phyloP scores from a whole-genome alignment of 2,329 filamentous ascomycete species.

The Didymella pinodella region DNA sequence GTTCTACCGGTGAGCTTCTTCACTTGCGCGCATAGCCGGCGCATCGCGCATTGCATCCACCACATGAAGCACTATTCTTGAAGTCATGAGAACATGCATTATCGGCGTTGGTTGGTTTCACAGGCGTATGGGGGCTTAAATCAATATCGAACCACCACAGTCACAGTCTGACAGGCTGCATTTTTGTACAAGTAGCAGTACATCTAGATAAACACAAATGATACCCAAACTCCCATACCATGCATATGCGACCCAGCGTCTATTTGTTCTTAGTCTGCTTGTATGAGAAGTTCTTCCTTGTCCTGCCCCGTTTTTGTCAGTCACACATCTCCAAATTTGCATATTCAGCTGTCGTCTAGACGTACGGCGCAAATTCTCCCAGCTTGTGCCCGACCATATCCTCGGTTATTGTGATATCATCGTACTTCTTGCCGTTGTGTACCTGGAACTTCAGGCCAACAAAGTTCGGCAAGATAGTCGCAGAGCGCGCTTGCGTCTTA shows the following conservation, averaged over 20 bases:
- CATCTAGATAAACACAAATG: constrained; percentile 43
- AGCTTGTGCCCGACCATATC: constrained; percentile 97
- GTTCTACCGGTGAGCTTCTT: constrained; percentile 77
- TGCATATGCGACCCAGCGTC: constrained; percentile 31
- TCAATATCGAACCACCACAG: constrained; percentile 2
- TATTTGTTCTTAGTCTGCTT: constrained; percentile 76
- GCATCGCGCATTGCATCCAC: not conserved
- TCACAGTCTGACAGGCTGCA: constrained; percentile 20
- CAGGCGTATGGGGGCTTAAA: constrained; percentile 27
- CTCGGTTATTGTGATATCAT: constrained; percentile 84
- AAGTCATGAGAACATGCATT: constrained; percentile 28
- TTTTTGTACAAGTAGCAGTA: constrained; percentile 48
- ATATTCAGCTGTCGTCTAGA: not conserved
- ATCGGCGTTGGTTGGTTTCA: constrained; percentile 38
- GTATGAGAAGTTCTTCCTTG: constrained; percentile 72
- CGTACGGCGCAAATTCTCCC: constrained; percentile 89
- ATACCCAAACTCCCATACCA: constrained; percentile 49
- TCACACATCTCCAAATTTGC: not conserved
- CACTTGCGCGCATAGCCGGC: not conserved
- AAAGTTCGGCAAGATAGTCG: constrained; percentile 91
- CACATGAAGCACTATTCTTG: constrained; percentile 1
- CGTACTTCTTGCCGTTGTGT: constrained; percentile 89
- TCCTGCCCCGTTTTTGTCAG: constrained; percentile 56
- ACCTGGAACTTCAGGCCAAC: constrained; percentile 89
- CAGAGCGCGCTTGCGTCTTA: constrained; percentile 83